These are phyloP conservation scores for Coniochaeta hoffmannii DNA, from an alignment of 2,329 filamentous ascomycete species.

Conservation along the genomic window DNA sequence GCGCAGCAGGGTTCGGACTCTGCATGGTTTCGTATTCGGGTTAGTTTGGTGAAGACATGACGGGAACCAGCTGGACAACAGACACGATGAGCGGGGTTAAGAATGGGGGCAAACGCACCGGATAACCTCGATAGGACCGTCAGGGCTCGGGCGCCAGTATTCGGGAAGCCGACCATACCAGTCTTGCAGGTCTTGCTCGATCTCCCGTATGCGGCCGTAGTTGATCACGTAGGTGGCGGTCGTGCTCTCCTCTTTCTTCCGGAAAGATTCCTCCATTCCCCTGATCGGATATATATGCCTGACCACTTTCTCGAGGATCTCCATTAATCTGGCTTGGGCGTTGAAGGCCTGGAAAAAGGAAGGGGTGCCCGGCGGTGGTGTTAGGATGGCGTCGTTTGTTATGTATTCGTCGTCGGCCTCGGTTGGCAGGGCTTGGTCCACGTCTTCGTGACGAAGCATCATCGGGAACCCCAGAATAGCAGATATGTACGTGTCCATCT, in stretches of 20 bases:
- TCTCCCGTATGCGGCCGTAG: constrained; percentile 55
- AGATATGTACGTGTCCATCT: constrained; percentile 65
- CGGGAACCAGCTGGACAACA: background rate
- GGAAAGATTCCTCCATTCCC: constrained; percentile 37
- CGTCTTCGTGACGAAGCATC: constrained; percentile 55
- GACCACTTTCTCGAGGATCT: constrained; percentile 56
- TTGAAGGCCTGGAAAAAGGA: constrained; percentile 60
- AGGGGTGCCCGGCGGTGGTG: constrained; percentile 46
- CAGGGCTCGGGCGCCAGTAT: constrained; percentile 70
- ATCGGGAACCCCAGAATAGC: constrained; percentile 60
- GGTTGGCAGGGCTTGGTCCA: constrained; percentile 58
- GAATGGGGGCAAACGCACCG: constrained; percentile 56
- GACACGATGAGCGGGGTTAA: background rate
- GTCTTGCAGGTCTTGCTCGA: constrained; percentile 54
- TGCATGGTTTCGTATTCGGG: constrained; percentile 16
- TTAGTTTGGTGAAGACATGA: constrained; percentile 3
- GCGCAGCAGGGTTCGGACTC: constrained; percentile 66
- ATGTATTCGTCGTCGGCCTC: constrained; percentile 64
- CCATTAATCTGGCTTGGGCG: constrained; percentile 56
- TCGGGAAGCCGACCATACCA: constrained; percentile 65
- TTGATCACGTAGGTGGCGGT: constrained; percentile 54
- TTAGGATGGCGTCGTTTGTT: constrained; percentile 47
- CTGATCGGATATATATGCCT: constrained; percentile 61
- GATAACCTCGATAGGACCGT: constrained; percentile 66
- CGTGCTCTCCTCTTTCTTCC: constrained; percentile 24